A percentile compares a stretch with the other conserved stretches of the same genome.
Conservation (phyloP, 2,329 filamentous ascomycete genomes). For the Cadophora luteo-olivacea region DNA sequence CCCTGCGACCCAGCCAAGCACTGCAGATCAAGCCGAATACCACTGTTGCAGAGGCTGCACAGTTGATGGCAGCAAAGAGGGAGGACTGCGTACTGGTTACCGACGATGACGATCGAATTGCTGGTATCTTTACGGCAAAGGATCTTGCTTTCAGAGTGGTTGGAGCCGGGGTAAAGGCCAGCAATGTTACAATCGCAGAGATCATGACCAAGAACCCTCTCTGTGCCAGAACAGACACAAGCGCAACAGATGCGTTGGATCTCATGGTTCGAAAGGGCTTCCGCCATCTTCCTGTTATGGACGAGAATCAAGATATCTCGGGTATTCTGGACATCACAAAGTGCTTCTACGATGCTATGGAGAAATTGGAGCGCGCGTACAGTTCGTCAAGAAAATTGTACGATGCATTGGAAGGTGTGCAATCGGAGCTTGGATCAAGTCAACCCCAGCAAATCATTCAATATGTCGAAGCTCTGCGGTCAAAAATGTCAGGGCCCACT, state of each 20-base stretch:
- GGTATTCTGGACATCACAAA: slow-evolving; percentile 99
- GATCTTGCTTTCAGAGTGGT: slow-evolving; percentile 98
- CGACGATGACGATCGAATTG: slow-evolving; percentile 96
- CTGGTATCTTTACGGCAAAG: slow-evolving; percentile 98
- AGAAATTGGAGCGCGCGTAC: slow-evolving; percentile 97
- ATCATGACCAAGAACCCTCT: slow-evolving; percentile 99
- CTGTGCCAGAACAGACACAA: slow-evolving; percentile 96
- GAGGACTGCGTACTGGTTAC: slow-evolving; percentile 98
- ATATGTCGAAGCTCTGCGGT: slow-evolving; percentile 93
- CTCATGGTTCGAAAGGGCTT: slow-evolving; percentile 99
- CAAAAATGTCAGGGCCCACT: slow-evolving; percentile 97
- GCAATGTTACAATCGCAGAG: slow-evolving; percentile 90
- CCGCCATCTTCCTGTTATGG: slow-evolving; percentile 97
- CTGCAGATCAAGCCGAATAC: slow-evolving; percentile 97
- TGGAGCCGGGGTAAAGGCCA: slow-evolving; percentile 86
- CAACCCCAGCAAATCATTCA: slow-evolving; percentile 99
- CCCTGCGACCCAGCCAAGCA: slow-evolving; percentile 92
- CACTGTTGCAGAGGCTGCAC: slow-evolving; percentile 93
- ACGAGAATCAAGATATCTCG: slow-evolving; percentile 99
- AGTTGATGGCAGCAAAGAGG: slow-evolving; percentile 98
- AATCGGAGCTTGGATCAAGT: slow-evolving; percentile 93
- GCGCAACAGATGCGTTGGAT: slow-evolving; percentile 95
- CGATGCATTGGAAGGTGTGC: slow-evolving; percentile 95
- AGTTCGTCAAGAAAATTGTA: slow-evolving; percentile 98
- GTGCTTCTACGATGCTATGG: slow-evolving; percentile 99